These are phyloP conservation scores for Phalaenopsis equestris DNA, from an alignment of 106 monocot genomes.

Conservation along the genomic window DNA sequence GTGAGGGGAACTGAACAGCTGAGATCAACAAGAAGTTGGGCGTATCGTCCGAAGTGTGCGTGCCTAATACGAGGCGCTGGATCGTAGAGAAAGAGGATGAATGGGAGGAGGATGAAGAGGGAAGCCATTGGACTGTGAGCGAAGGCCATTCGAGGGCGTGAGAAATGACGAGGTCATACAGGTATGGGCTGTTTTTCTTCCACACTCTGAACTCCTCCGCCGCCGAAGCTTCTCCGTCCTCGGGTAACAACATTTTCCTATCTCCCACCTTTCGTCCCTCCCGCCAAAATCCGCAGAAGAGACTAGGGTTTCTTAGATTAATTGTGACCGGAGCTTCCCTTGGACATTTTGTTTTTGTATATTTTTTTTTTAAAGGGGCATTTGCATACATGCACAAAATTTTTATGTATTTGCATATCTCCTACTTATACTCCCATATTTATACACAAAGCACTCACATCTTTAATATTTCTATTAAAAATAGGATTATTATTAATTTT, in stretches of 20 bases:
- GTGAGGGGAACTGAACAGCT: slow-evolving; percentile 33
- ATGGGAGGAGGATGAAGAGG: slow-evolving; percentile 20
- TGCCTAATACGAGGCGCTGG: slow-evolving; percentile 56
- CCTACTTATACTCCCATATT: too few species aligned
- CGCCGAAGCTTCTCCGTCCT: slow-evolving; percentile 3
- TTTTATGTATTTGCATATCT: too few species aligned
- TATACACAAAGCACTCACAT: too few species aligned
- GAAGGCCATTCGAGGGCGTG: slow-evolving; percentile 85
- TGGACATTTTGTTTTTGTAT: too few species aligned
- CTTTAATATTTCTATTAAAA: too few species aligned
- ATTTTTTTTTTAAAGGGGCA: too few species aligned
- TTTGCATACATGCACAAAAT: too few species aligned
- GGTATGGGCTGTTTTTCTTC: slow-evolving; percentile 89
- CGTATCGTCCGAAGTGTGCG: slow-evolving; percentile 73
- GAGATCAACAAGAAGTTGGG: slow-evolving; percentile 74
- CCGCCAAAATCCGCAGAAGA: not conserved
- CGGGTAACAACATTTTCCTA: not conserved
- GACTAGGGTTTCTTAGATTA: not conserved
- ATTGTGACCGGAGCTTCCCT: too few species aligned
- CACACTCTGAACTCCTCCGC: slow-evolving; percentile 67
- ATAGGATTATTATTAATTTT: too few species aligned
- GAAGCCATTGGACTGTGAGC: slow-evolving; percentile 73
- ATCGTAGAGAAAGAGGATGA: slow-evolving; percentile 4
- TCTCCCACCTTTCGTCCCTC: not conserved
- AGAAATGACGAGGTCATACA: slow-evolving; percentile 89